Percentiles rank a stretch among this genome's conserved stretches.
These are phyloP conservation scores for Apiospora malaysiana DNA, from an alignment of 2,329 filamentous ascomycete species.

Conservation along the genomic window DNA sequence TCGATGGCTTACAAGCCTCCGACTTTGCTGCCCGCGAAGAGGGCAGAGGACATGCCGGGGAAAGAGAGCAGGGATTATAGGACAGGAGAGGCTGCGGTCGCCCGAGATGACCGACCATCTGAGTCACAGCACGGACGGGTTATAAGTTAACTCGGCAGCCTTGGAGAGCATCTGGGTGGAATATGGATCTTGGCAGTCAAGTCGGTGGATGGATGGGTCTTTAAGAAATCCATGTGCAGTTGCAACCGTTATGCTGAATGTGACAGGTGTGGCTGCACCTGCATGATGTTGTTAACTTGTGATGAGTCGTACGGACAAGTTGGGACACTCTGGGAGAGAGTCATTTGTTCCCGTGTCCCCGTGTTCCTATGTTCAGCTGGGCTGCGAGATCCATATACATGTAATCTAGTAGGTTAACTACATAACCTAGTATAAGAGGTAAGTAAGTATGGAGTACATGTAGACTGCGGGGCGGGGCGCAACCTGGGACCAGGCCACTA, in stretches of 20 bases:
- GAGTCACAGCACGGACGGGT: not conserved
- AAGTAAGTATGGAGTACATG: not conserved
- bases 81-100: not conserved
- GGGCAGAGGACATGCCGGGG: not conserved
- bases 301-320: not conserved
- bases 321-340: not conserved
- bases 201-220: not conserved
- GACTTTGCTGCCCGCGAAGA: not conserved
- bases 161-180: not conserved
- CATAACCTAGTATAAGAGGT: too few relatives aligned
- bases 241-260: not conserved
- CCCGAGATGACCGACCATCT: not conserved
- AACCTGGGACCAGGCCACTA: too few relatives aligned
- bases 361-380: not conserved
- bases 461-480: slow-evolving; percentile 1
- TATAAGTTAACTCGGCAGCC: not conserved
- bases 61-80: not conserved
- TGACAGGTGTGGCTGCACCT: too few relatives aligned
- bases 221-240: not conserved
- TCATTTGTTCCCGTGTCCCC: not conserved
- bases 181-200: not conserved
- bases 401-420: too few relatives aligned
- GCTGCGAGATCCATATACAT: too few relatives aligned
- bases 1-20: too few relatives aligned
- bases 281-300: not conserved